Evolutionary conservation across 164 flowering plant genomes (phyloP).

Genomic region (Liriodendron chinense): DNA sequence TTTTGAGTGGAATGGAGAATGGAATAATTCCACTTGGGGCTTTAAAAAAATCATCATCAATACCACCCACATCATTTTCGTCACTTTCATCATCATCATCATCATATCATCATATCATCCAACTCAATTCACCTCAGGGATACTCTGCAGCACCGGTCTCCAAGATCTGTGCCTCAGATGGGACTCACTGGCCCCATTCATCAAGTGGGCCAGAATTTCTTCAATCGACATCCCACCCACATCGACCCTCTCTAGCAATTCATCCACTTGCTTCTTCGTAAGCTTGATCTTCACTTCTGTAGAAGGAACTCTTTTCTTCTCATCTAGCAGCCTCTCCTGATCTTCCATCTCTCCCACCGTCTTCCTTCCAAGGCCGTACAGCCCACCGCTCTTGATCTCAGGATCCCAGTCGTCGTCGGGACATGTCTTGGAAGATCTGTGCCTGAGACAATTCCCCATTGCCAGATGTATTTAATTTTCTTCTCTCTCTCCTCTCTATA

Average conservation of each 20-base stretch:
- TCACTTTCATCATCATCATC: not conserved
- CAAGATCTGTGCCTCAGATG: not conserved
- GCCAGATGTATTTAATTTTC: not conserved
- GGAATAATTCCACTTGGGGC: too few species aligned
- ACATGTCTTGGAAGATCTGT: not conserved
- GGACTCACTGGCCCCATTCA: not conserved
- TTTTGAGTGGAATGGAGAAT: too few species aligned
- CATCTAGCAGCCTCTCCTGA: not conserved
- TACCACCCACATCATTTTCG: too few species aligned
- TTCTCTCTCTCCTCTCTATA: not conserved
- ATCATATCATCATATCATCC: not conserved
- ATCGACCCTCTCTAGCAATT: constrained; percentile 3
- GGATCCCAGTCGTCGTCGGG: not conserved
- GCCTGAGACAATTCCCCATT: constrained; percentile 1
- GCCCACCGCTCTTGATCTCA: not conserved
- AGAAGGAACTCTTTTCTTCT: not conserved
- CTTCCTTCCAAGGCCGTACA: not conserved
- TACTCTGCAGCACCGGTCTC: constrained; percentile 4
- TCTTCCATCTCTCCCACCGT: too few species aligned
- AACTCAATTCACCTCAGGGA: constrained; percentile 4
- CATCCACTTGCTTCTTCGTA: constrained; percentile 8
- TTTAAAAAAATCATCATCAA: too few species aligned
- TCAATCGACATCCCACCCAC: not conserved
- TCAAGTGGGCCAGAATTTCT: not conserved
- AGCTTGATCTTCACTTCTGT: constrained; percentile 14